Evolutionary conservation across 768 basidiomycete genomes (phyloP), one percentile per base, ranked within the genome.

Genomic region (Hericium erinaceus): DNA sequence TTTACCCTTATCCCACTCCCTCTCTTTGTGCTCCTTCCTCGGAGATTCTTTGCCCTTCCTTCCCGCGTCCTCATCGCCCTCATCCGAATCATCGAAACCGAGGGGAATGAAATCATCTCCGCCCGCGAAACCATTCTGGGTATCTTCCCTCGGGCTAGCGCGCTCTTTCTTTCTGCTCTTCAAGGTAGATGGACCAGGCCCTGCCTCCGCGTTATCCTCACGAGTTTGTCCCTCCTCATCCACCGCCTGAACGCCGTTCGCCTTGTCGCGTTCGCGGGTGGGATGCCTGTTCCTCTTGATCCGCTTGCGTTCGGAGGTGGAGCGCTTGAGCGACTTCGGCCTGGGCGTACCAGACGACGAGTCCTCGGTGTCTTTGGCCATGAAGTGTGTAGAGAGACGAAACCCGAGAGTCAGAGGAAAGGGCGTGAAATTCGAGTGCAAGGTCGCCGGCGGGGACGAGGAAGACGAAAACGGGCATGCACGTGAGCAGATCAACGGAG

Each of bases 61-160:
- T 12, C 18, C 26, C 7, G 1, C 16, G n/a, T 11, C 26, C 20
- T 55, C 54, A 16, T 38, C 33, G 4, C 44, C 60, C 33, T 48
- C 44, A 5, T 61, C 55, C 0, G 57, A 38, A 28, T 38, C 58
- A 11, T 61, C 62, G 26, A 44, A 58, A 7, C 13, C 57, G 28
- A 70, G 52, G 1, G 72, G 70, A 41, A 73, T 59, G 48, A 73
- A 73, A 52, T 73, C 69, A 39, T 67, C 70, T 4, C 66, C 69
- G 12, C 63, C 62, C 3, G 62, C 61, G 41, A 64, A 63, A 2
- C 46, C 26, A 13, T 57, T 37, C 57, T 53, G 41, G 18, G 18
- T 15, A 24, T 40, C 49, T 26, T 39, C 51, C 22, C 51, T 26
- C 26, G 26, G 3, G 26, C 26, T 40, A 44, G 40, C 22, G 12